Evolutionary conservation across 371 early-diverging fungal genomes (phyloP).

Genomic region (Syncephalastrum contaminatum): DNA sequence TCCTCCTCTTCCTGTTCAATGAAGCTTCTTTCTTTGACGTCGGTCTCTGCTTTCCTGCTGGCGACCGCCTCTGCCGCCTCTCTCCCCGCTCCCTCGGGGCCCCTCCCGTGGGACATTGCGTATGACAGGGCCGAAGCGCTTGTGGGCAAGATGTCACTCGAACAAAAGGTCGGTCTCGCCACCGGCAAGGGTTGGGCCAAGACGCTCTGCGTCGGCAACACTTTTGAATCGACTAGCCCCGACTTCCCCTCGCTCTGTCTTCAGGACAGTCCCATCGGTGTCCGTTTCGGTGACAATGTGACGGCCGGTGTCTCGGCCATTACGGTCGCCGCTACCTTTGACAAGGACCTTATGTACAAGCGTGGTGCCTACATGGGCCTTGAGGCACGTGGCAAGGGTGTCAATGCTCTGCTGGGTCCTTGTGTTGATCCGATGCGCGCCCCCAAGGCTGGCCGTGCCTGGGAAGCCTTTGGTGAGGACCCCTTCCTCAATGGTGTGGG

Average conservation of each 20-base stretch:
- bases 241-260: conserved; percentile 61
- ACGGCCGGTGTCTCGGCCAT: conserved; percentile 52
- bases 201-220: conserved; percentile 55
- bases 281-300: conserved; percentile 40
- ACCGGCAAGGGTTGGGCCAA: conserved; percentile 52
- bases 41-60: too few relatives aligned
- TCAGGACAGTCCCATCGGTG: conserved; percentile 50
- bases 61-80: too few relatives aligned
- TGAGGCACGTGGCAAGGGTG: conserved; percentile 52
- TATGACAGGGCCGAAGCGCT: conserved; percentile 32
- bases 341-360: conserved; percentile 38
- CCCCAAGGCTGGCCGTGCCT: conserved; percentile 55
- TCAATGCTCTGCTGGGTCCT: conserved; percentile 51
- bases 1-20: too few relatives aligned
- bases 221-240: conserved; percentile 27
- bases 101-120: conserved; percentile 38
- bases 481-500: conserved; percentile 53
- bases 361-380: conserved; percentile 52
- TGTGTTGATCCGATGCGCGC: conserved; percentile 46
- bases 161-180: conserved; percentile 46
- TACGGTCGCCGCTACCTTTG: conserved; percentile 56
- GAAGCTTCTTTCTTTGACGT: too few relatives aligned
- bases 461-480: conserved; percentile 65
- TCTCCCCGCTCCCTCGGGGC: background rate
- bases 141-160: conserved; percentile 33